A percentile compares a stretch with the other conserved stretches of the same genome.
Evolutionary conservation across 805 yeast genomes (phyloP).

Genomic region (Candida palmyrensis): DNA sequence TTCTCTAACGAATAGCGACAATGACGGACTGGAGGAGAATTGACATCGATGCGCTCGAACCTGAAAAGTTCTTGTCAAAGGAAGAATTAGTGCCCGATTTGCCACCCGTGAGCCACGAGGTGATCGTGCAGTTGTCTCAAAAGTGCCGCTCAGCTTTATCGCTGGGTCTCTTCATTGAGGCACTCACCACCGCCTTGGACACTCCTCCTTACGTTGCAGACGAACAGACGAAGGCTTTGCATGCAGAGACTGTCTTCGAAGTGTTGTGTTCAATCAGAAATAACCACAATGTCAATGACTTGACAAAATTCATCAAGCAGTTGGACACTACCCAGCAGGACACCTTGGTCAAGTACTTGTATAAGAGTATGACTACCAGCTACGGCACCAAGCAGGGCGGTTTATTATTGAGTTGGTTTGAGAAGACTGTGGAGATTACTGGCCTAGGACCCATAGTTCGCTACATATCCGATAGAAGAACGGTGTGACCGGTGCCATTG

Average conservation of each 20-base stretch:
- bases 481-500: constrained; percentile 57
- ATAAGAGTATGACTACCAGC: constrained; percentile 74
- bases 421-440: constrained; percentile 74
- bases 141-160: constrained; percentile 60
- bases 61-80: constrained; percentile 63
- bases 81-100: constrained; percentile 59
- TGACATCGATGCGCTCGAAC: constrained; percentile 87
- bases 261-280: constrained; percentile 48
- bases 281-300: constrained; percentile 63
- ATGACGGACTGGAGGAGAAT: constrained; percentile 91
- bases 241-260: constrained; percentile 53
- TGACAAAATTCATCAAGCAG: constrained; percentile 52
- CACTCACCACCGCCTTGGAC: constrained; percentile 57
- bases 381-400: constrained; percentile 87
- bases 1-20: constrained; percentile 1
- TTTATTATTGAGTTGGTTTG: constrained; percentile 83
- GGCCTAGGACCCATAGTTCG: constrained; percentile 90
- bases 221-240: constrained; percentile 45
- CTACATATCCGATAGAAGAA: constrained; percentile 79
- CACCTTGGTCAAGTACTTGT: constrained; percentile 74
- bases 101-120: constrained; percentile 39
- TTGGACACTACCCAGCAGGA: constrained; percentile 67
- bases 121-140: constrained; percentile 49
- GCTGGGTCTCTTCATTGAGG: constrained; percentile 67
- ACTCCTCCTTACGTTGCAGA: constrained; percentile 83